Evolutionary conservation across 2,329 filamentous ascomycete genomes (phyloP).

Genomic region (Ilyonectria sp.): DNA sequence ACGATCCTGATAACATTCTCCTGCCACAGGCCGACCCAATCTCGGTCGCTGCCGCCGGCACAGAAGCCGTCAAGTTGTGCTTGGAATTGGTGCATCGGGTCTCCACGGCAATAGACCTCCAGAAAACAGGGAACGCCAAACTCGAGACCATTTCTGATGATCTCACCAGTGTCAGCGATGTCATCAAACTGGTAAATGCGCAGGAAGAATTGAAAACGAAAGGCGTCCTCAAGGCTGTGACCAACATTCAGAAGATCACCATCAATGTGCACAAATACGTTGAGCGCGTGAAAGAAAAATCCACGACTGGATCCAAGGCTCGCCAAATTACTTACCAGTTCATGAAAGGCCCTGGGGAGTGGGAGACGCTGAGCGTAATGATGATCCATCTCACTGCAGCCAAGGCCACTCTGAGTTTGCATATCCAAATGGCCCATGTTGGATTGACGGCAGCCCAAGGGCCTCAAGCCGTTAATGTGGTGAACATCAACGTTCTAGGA

Average conservation of each 20-base stretch:
- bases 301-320: background rate
- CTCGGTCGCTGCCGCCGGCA: background rate
- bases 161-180: background rate
- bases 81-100: background rate
- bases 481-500: too few relatives aligned
- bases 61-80: background rate
- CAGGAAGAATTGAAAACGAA: background rate
- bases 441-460: too few relatives aligned
- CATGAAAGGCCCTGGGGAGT: background rate
- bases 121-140: background rate
- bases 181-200: background rate
- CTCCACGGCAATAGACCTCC: background rate
- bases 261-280: background rate
- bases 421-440: too few relatives aligned
- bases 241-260: background rate
- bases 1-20: background rate
- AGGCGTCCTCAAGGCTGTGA: background rate
- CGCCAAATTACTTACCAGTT: background rate
- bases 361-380: background rate
- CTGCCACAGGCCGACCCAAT: background rate
- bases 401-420: background rate
- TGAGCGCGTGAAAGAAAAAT: background rate
- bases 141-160: background rate
- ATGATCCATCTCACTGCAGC: background rate
- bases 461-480: too few relatives aligned